Percentiles rank a stretch among this genome's conserved stretches.
Conservation (phyloP, 345 rosid genomes). For the Populus tremula region DNA sequence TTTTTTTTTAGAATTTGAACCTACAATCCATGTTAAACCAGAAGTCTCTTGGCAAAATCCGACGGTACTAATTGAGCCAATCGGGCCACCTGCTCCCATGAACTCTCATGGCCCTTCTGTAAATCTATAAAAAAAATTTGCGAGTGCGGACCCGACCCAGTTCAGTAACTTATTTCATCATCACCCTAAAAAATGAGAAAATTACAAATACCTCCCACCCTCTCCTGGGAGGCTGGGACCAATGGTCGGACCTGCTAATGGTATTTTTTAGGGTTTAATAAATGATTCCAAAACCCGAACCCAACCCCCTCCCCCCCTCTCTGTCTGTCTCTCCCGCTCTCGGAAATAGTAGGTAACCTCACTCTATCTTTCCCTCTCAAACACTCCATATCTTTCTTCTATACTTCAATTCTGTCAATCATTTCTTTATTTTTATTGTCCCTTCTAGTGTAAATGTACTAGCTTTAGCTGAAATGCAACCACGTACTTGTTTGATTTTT, state of each 20-base stretch:
- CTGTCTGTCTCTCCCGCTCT: not conserved
- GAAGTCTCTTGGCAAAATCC: not conserved
- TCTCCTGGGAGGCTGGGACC: not conserved
- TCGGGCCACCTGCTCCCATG: not conserved
- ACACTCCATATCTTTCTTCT: not conserved
- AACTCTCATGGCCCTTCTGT: not conserved
- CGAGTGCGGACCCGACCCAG: not conserved
- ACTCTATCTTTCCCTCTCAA: not conserved
- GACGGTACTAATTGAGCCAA: not conserved
- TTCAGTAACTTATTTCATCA: not conserved
- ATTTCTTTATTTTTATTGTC: not conserved
- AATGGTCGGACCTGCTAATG: not conserved
- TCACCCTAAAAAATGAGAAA: not conserved
- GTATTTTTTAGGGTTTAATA: conserved; percentile 13
- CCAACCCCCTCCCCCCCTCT: not conserved
- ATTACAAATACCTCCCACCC: not conserved
- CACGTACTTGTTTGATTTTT: not conserved
- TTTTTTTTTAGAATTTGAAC: too few relatives aligned
- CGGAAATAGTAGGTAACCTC: not conserved
- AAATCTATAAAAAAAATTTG: not conserved
- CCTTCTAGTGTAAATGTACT: not conserved
- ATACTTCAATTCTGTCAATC: not conserved
- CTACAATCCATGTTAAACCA: too few relatives aligned
- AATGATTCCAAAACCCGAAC: not conserved
- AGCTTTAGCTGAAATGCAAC: not conserved